These are phyloP conservation scores for Tetrahymena elliotti DNA, from an alignment of 73 alveolate genomes.

Conservation along the genomic window DNA sequence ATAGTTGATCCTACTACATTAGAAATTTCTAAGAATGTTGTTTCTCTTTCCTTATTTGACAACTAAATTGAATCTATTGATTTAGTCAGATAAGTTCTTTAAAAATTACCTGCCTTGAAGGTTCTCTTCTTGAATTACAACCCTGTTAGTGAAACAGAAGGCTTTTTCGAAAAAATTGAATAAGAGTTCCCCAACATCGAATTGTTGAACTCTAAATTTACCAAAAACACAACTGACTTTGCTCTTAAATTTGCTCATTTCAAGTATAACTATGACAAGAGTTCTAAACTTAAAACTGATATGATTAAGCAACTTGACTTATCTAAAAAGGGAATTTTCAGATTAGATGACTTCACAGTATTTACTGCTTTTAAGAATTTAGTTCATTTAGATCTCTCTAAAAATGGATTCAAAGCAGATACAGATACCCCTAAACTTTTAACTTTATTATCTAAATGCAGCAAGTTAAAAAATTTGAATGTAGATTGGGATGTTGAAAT, in stretches of 20 bases:
- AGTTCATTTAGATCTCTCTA: conserved; percentile 3
- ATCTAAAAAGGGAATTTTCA: conserved; percentile 52
- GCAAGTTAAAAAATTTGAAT: conserved; percentile 24
- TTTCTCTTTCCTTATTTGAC: conserved; percentile 23
- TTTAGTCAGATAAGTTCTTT: conserved; percentile 10
- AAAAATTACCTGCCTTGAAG: conserved; percentile 36
- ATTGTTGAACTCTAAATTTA: conserved; percentile 62
- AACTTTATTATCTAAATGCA: conserved; percentile 19
- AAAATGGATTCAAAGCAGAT: conserved; percentile 26
- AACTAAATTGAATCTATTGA: conserved; percentile 11
- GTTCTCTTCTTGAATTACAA: conserved; percentile 74
- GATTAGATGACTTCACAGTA: conserved; percentile 7
- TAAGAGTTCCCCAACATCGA: conserved; percentile 56
- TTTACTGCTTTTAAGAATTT: conserved; percentile 54
- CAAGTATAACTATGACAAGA: conserved; percentile 35
- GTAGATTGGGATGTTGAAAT: conserved; percentile 60
- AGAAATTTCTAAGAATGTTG: conserved; percentile 1
- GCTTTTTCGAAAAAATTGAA: conserved; percentile 49
- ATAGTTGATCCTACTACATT: conserved; percentile 2
- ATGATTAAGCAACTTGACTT: conserved; percentile 54
- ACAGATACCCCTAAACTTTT: conserved; percentile 48
- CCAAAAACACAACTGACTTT: conserved; percentile 71
- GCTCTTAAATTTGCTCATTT: conserved; percentile 56
- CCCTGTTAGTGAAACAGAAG: conserved; percentile 64
- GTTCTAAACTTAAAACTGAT: conserved; percentile 11